phyloP scores from a whole-genome alignment of 805 yeast species.

The Zygotorulaspora sp. region DNA sequence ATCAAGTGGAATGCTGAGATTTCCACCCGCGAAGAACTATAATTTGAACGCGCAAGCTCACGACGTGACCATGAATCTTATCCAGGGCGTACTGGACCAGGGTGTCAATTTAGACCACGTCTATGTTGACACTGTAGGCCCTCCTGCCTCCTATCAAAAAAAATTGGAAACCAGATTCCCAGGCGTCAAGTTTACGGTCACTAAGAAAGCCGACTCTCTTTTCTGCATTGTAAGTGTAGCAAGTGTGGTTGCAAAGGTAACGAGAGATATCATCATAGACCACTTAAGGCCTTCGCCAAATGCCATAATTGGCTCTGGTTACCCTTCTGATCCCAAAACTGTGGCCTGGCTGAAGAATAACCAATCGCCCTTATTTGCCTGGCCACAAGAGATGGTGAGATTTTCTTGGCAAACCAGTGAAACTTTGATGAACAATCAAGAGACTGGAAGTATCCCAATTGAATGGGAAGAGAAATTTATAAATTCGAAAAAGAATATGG shows the following conservation, averaged over 20 bases:
- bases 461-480: constrained; percentile 52
- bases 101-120: constrained; percentile 67
- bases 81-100: constrained; percentile 54
- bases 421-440: constrained; percentile 49
- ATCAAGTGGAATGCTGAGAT: constrained; percentile 79
- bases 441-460: constrained; percentile 45
- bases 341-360: constrained; percentile 61
- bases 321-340: constrained; percentile 90
- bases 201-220: constrained; percentile 91
- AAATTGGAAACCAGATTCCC: constrained; percentile 74
- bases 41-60: constrained; percentile 96
- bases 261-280: constrained; percentile 61
- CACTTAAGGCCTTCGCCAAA: constrained; percentile 19
- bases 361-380: constrained; percentile 76
- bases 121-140: constrained; percentile 95
- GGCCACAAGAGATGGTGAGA: constrained; percentile 69
- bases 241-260: constrained; percentile 92
- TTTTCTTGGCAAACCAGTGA: constrained; percentile 94
- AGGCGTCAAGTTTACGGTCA: constrained; percentile 63
- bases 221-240: constrained; percentile 94
- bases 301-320: constrained; percentile 76
- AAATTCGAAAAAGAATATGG: constrained; percentile 28
- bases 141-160: constrained; percentile 77
- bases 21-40: constrained; percentile 43
- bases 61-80: constrained; percentile 80